These are phyloP conservation scores for Tolypocladium cylindrosporum DNA, from an alignment of 2,329 filamentous ascomycete genomes.

Conservation along the genomic window DNA sequence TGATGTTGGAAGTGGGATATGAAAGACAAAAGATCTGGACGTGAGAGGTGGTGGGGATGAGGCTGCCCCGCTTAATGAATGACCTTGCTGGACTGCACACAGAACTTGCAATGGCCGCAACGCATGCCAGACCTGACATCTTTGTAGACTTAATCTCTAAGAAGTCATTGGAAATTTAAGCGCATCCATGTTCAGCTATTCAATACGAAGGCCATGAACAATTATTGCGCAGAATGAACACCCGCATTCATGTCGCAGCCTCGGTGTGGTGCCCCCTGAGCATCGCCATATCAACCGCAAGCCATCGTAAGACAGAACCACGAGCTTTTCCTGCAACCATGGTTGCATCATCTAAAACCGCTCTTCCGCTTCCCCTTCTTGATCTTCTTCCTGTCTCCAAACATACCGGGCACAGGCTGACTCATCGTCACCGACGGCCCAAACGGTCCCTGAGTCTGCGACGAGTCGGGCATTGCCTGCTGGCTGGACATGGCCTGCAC, in stretches of 20 bases:
- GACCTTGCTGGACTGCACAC: not conserved
- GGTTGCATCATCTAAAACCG: conserved; percentile 24
- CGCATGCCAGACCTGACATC: not conserved
- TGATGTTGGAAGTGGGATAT: not conserved
- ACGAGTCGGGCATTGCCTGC: conserved; percentile 18
- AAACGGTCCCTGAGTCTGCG: conserved; percentile 19
- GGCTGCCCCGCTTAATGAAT: not conserved
- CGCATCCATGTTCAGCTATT: not conserved
- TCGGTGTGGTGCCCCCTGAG: not conserved
- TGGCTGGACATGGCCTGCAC: conserved; percentile 26
- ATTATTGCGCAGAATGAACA: not conserved
- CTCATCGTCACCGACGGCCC: conserved; percentile 30
- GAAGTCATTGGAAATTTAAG: not conserved
- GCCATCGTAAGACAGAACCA: not conserved
- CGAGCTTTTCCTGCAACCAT: not conserved
- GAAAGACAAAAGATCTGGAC: not conserved
- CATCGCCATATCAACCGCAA: not conserved
- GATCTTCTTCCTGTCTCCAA: conserved; percentile 32
- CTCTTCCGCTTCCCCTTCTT: conserved; percentile 34
- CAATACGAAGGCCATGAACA: not conserved
- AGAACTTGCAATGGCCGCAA: not conserved
- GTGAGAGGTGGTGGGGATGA: not conserved
- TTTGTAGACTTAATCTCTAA: not conserved
- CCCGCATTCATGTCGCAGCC: not conserved
- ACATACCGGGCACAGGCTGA: conserved; percentile 33